Percentiles rank a stretch among this genome's conserved stretches.
phyloP scores from a whole-genome alignment of 2,329 filamentous ascomycete species.

The Plectosphaerella plurivora region DNA sequence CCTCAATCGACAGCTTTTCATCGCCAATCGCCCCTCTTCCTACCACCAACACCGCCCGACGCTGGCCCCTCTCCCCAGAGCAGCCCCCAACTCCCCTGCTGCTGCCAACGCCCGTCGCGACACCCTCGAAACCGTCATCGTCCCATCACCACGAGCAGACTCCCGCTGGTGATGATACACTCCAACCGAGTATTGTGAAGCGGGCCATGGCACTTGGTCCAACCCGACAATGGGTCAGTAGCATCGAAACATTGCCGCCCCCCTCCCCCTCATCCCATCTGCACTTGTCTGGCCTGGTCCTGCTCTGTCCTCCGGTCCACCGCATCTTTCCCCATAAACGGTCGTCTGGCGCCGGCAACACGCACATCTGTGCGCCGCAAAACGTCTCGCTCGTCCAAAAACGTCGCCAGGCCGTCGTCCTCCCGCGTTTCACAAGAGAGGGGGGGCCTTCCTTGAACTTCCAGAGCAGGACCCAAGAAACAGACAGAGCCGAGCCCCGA shows the following conservation, averaged over 20 bases:
- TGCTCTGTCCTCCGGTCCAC: neutral
- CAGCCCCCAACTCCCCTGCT: neutral
- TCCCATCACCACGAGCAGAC: neutral
- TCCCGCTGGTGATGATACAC: slow-evolving; percentile 1
- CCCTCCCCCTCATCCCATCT: neutral
- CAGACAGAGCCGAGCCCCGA: neutral
- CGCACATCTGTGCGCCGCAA: slow-evolving; percentile 13
- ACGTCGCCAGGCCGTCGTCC: slow-evolving; percentile 2
- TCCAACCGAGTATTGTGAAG: slow-evolving; percentile 14
- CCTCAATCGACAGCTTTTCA: too few species aligned
- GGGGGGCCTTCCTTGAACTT: slow-evolving; percentile 6
- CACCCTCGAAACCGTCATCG: neutral
- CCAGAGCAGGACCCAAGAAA: too few species aligned
- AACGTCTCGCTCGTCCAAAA: slow-evolving; percentile 11
- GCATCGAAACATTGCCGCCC: slow-evolving; percentile 8
- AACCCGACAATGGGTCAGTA: slow-evolving; percentile 28
- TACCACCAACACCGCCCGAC: too few species aligned
- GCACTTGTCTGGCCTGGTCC: slow-evolving; percentile 6
- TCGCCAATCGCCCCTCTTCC: too few species aligned
- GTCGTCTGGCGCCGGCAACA: slow-evolving; percentile 2
- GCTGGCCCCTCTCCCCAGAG: too few species aligned
- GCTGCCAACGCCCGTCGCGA: neutral
- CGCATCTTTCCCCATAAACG: slow-evolving; percentile 3
- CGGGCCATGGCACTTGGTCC: slow-evolving; percentile 26
- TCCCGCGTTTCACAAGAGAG: slow-evolving; percentile 24